Base-by-base conservation (phyloP, 176 grass and related monocot genomes). In the Calamus simplicifolius region DNA sequence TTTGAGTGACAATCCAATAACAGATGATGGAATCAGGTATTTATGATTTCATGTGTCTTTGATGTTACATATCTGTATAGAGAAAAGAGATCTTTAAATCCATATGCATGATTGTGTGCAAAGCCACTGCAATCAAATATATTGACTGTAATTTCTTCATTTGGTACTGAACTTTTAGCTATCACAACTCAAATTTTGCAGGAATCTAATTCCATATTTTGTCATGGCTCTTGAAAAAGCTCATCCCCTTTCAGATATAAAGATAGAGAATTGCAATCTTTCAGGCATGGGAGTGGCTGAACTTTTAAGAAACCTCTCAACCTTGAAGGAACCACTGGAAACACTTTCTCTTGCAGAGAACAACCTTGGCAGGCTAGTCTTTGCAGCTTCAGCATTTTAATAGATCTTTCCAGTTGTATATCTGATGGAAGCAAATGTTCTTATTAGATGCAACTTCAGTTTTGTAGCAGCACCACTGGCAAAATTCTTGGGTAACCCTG, bases 21-120 rank as follows among this genome's bases (percentile, higher is more conserved):
- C 48, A 51, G 93, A 97, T 57, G 75, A 77, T 48, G 93, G 93
- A 70, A 69, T 97, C 78, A 88, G 84, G 93, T 97, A 81, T 43
- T 10, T 43, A 43, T 10, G 12, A 10, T 43, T 43, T 43, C 10
- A 43, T 43, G 8, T 43, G 35, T 10, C 35, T 43, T 43, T 43
- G 35, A 43, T 43, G 35, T 43, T 43, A 43, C 5, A 10, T 43
- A 35, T 7, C 8, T 10, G 35, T 43, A 13, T 43, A 2, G 35
- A 43, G 4, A 35, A 2, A 43, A 43, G 35, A 43, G 35, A 43
- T 2, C 8, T 0, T 13, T 13, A 43, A 43, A 43, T 43, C 12
- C 35, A 43, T 43, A 3, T 43, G 12, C 28, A 29, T 10, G 10
- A 2, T 10, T 13, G 2, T 43, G 6, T 43, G 35, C 12, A 2